These are phyloP conservation scores for Peniophora sp. DNA, from an alignment of 1,284 basidiomycete species.

Conservation along the genomic window DNA sequence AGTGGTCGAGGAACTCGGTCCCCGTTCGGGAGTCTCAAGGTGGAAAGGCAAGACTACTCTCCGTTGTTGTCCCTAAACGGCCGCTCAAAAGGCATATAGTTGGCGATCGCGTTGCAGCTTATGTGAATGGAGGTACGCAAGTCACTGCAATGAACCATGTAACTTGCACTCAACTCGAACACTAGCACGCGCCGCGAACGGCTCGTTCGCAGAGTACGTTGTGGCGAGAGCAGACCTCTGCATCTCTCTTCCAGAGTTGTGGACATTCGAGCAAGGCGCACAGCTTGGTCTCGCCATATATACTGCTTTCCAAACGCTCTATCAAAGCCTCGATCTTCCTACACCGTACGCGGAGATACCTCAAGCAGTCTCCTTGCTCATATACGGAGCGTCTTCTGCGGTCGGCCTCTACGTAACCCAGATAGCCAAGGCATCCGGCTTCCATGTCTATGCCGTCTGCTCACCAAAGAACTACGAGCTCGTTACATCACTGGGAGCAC, in stretches of 20 bases:
- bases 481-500: constrained; percentile 31
- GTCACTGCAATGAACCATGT: too few species aligned
- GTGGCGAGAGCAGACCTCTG: constrained; percentile 16
- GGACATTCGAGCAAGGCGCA: constrained; percentile 23
- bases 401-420: constrained; percentile 38
- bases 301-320: constrained; percentile 21
- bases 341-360: constrained; percentile 3
- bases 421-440: constrained; percentile 31
- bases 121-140: background rate
- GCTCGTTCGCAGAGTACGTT: constrained; percentile 27
- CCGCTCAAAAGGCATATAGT: background rate
- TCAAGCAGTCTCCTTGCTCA: constrained; percentile 17
- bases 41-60: background rate
- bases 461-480: constrained; percentile 30
- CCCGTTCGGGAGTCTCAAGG: background rate
- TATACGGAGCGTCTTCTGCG: constrained; percentile 22
- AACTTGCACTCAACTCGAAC: background rate
- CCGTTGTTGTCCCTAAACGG: too few species aligned
- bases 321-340: constrained; percentile 5
- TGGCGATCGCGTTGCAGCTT: background rate
- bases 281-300: constrained; percentile 22
- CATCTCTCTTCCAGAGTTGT: constrained; percentile 20
- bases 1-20: constrained; percentile 2
- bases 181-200: constrained; percentile 7
- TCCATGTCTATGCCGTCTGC: constrained; percentile 31